A percentile compares a stretch with the other conserved stretches of the same genome.
Evolutionary conservation across 2,329 filamentous ascomycete genomes (phyloP).

Genomic region (Mycosphaerella sp.): DNA sequence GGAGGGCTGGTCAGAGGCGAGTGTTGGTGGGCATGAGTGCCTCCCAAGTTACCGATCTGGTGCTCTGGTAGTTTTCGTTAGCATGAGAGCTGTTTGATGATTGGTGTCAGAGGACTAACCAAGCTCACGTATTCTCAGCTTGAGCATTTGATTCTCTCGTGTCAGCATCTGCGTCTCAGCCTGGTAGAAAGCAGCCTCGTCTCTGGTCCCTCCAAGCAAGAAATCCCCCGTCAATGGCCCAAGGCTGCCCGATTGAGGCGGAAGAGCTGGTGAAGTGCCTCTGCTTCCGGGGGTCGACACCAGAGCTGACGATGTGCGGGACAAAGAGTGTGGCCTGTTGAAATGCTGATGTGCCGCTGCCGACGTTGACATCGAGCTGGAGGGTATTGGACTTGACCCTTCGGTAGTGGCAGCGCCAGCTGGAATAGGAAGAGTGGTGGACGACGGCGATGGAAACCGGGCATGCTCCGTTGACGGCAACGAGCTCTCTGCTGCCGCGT

Average conservation of each 20-base stretch:
- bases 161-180: constrained; percentile 73
- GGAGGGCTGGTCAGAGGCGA: constrained; percentile 20
- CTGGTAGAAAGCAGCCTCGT: constrained; percentile 74
- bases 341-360: constrained; percentile 19
- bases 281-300: constrained; percentile 32
- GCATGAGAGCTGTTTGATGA: background rate
- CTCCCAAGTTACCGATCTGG: constrained; percentile 16
- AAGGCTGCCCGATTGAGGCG: constrained; percentile 50
- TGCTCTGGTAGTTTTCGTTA: constrained; percentile 10
- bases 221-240: constrained; percentile 47
- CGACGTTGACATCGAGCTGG: constrained; percentile 18
- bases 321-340: constrained; percentile 35
- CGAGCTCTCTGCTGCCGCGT: constrained; percentile 37
- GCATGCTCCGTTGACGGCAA: constrained; percentile 20
- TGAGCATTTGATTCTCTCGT: constrained; percentile 77
- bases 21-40: constrained; percentile 12
- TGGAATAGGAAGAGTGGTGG: constrained; percentile 31
- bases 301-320: constrained; percentile 41
- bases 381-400: constrained; percentile 18
- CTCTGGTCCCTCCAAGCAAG: constrained; percentile 54
- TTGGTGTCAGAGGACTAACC: background rate
- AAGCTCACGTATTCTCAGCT: constrained; percentile 65
- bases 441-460: constrained; percentile 33
- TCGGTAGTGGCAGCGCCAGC: constrained; percentile 44
- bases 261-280: constrained; percentile 43